Base-by-base conservation (phyloP, 1,284 basidiomycete genomes). In the Leccinum olivaceoglutinosum region DNA sequence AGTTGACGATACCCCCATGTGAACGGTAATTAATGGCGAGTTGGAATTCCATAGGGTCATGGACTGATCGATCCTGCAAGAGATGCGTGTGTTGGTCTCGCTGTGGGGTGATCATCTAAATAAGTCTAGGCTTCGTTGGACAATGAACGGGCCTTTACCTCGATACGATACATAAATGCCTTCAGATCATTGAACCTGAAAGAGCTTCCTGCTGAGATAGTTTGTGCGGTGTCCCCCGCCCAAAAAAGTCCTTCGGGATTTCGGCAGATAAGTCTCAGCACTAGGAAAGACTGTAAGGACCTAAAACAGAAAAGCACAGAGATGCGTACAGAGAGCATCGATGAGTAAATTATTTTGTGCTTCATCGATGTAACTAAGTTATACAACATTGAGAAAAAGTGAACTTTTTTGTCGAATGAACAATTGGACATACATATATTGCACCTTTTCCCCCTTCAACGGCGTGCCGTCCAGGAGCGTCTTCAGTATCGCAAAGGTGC, bases 211-310 rank as follows among this genome's bases (percentile, higher is more conserved):
- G 83, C 80, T 0, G 86, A 85, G 18, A 92, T 91, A 0, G 21
- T 21, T 67, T 92, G 89, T 0, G 89, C 89, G 0, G 90, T 92
- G 69, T 92, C 89, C 0, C 89, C 90, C 0, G 89, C 89, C 86
- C 87, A 92, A 69, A 90, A 90, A 25, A 89, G 73, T 0, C 90
- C 89, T 60, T 87, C 76, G 0, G 83, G 80, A 68, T 91, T 90
- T 11, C 73, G 73, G 67, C 87, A 90, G 3, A 90, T 69, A 0
- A 74, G 76, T 11, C 87, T 77, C 54, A 92, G 71, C 1, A 92
- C 89, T 90, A 62, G 6, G 14, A 38, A 21, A 16, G n/a, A 44
- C 54, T 25, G 12, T 62, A n/a, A 69, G 46, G 56, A 18, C 7
- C 2, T 25, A 1, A 14, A 51, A 39, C 6, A 54, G 11, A 46